Evolutionary conservation across 805 yeast genomes (phyloP).

Genomic region (Hanseniaspora guilliermondii): DNA sequence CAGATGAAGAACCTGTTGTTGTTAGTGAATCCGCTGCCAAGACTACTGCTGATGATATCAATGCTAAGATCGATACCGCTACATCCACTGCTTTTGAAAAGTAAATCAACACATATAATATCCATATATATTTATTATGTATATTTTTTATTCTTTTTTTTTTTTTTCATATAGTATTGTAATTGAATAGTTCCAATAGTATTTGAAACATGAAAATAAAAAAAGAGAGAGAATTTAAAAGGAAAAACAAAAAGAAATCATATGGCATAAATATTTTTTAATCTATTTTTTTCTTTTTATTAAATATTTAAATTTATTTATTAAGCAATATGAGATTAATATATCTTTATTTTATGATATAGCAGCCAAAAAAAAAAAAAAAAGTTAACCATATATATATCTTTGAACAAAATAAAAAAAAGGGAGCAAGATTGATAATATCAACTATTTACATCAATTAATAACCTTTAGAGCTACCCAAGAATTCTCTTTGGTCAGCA

Average conservation of each 20-base stretch:
- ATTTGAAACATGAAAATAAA: no score
- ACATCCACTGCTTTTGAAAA: slow-evolving; percentile 14
- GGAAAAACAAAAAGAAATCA: no score
- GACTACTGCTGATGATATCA: slow-evolving; percentile 39
- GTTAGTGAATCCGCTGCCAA: slow-evolving; percentile 37
- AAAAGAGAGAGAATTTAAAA: no score
- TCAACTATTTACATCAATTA: slow-evolving; percentile 8
- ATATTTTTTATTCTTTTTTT: background rate
- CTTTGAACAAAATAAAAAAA: background rate
- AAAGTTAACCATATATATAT: background rate
- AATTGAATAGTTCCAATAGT: no score
- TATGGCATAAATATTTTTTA: no score
- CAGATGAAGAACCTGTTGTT: slow-evolving; percentile 41
- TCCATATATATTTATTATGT: background rate
- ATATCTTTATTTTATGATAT: no score
- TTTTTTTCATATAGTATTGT: no score
- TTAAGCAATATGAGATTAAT: no score
- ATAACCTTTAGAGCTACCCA: slow-evolving; percentile 61
- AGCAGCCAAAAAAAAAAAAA: no score
- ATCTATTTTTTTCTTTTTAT: no score
- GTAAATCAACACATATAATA: background rate
- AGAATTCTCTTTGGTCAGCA: slow-evolving; percentile 48
- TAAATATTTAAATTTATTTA: no score
- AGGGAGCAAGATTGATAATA: background rate
- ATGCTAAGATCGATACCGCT: slow-evolving; percentile 14